These are phyloP conservation scores for Rhododendron henanense DNA, from an alignment of 148 eudicot species.

Conservation along the genomic window DNA sequence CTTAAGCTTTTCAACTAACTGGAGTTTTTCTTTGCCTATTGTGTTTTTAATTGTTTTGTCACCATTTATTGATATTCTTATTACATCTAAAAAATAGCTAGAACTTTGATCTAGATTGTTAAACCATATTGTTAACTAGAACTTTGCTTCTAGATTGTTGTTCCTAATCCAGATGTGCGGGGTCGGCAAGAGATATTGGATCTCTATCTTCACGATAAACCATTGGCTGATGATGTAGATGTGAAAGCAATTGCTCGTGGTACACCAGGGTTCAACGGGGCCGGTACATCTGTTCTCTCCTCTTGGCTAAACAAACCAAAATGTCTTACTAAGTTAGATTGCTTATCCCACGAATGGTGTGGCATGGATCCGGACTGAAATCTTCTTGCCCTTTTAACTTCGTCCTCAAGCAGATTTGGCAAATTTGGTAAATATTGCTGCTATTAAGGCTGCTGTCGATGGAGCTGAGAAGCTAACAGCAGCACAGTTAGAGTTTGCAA, in stretches of 20 bases:
- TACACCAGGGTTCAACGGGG: constrained; percentile 98
- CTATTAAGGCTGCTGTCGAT: constrained; percentile 96
- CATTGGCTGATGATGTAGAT: constrained; percentile 77
- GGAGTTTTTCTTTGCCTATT: neutral
- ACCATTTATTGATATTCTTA: neutral
- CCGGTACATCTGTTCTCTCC: constrained; percentile 41
- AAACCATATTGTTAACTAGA: constrained; percentile 5
- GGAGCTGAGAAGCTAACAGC: constrained; percentile 79
- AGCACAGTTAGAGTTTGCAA: constrained; percentile 82
- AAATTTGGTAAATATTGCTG: constrained; percentile 93
- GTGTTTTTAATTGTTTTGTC: neutral
- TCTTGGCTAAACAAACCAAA: neutral
- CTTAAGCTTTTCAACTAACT: constrained; percentile 2
- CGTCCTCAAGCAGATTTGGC: constrained; percentile 61
- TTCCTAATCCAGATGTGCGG: constrained; percentile 89
- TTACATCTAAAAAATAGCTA: neutral
- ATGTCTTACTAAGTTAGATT: neutral
- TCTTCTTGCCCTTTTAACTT: constrained; percentile 1
- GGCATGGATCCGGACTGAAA: constrained; percentile 1
- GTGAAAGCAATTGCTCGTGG: constrained; percentile 87
- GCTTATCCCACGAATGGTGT: neutral
- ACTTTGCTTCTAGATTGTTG: constrained; percentile 59
- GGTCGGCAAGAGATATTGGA: constrained; percentile 94
- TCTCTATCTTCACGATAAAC: constrained; percentile 86
- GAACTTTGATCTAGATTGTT: constrained; percentile 51